phyloP scores from a whole-genome alignment of 169 alveolate genomes.

The Eimeria acervulina region DNA sequence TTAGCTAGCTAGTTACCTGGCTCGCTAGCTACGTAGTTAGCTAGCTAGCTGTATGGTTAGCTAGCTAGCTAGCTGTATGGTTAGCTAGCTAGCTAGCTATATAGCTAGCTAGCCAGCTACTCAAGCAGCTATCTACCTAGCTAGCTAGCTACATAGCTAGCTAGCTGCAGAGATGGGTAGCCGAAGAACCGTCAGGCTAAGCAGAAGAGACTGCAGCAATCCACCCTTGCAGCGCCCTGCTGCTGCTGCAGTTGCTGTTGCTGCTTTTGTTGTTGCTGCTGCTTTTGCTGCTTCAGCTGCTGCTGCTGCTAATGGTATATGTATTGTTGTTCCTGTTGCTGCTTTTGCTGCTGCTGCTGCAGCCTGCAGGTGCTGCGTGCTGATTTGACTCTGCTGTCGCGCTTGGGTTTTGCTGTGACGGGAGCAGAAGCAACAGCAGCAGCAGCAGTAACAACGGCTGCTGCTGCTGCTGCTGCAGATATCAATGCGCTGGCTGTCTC shows the following conservation, averaged over 20 bases:
- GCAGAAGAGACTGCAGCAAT: too few relatives aligned
- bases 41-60: not conserved
- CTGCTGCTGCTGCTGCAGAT: constrained; percentile 23
- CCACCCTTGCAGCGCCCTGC: too few relatives aligned
- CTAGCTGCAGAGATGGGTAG: too few relatives aligned
- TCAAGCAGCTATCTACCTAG: not conserved
- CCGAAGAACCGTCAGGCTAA: too few relatives aligned
- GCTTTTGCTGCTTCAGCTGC: not conserved
- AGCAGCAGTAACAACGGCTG: not conserved
- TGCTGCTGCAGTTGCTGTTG: not conserved
- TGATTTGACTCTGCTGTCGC: not conserved
- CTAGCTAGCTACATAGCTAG: not conserved
- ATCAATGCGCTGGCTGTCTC: not conserved
- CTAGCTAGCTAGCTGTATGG: not conserved
- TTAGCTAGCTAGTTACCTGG: not conserved
- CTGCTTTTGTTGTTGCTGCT: not conserved
- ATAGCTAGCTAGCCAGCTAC: not conserved
- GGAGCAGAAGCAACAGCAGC: constrained; percentile 12
- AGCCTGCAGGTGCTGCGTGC: constrained; percentile 47
- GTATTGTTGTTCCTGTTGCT: not conserved
- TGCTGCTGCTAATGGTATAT: not conserved
- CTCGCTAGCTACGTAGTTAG: not conserved
- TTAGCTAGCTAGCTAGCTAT: constrained; percentile 3
- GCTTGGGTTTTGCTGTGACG: not conserved
- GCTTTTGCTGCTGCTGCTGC: constrained; percentile 42